phyloP scores from a whole-genome alignment of 345 rosid genomes.

The Conringia planisiliqua region DNA sequence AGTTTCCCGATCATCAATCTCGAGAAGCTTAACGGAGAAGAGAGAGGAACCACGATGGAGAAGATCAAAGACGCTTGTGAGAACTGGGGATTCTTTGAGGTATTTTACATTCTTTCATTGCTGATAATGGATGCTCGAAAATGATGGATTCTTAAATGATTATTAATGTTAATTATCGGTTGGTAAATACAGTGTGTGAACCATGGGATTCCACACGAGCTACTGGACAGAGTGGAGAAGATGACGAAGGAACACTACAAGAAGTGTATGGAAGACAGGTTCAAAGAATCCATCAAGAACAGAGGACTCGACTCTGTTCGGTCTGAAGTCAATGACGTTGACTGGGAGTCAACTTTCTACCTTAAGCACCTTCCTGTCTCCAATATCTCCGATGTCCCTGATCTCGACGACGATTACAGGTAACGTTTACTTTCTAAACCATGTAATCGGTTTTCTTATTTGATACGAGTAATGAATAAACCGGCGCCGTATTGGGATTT shows the following conservation, averaged over 20 bases:
- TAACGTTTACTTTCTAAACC: constrained; percentile 19
- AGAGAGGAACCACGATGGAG: constrained; percentile 55
- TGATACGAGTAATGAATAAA: no score
- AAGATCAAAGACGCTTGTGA: constrained; percentile 91
- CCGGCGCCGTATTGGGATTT: no score
- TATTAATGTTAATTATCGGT: not conserved
- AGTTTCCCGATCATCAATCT: constrained; percentile 65
- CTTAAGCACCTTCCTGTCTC: constrained; percentile 73
- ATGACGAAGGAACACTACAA: constrained; percentile 76
- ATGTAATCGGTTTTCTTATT: no score
- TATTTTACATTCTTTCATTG: not conserved
- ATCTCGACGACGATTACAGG: constrained; percentile 78
- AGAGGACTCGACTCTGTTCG: constrained; percentile 57
- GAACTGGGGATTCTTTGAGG: constrained; percentile 99
- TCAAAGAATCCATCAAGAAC: constrained; percentile 63
- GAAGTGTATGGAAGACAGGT: constrained; percentile 85
- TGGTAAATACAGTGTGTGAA: constrained; percentile 51
- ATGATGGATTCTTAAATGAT: not conserved
- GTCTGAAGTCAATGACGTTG: constrained; percentile 70
- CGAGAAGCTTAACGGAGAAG: constrained; percentile 65
- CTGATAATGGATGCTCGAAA: not conserved
- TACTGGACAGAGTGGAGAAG: constrained; percentile 69
- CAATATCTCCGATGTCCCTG: constrained; percentile 61
- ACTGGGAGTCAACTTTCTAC: constrained; percentile 89
- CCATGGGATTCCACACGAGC: constrained; percentile 68